Evolutionary conservation across 164 flowering plant genomes (phyloP).

Genomic region (Amborella trichopoda): DNA sequence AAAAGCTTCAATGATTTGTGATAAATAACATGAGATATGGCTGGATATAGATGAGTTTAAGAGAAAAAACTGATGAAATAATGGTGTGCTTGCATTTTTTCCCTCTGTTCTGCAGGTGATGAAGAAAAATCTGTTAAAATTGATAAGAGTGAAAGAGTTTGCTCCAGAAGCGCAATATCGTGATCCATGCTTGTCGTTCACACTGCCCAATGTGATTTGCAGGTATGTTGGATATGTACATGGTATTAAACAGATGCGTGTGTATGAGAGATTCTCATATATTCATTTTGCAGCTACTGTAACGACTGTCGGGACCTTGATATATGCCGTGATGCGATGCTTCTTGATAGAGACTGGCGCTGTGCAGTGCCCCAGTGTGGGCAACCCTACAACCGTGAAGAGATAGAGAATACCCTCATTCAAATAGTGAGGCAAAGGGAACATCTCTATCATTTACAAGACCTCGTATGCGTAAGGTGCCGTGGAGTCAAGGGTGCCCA

Average conservation of each 20-base stretch:
- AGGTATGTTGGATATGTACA: constrained; percentile 32
- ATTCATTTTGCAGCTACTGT: constrained; percentile 55
- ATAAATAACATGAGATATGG: too few species aligned
- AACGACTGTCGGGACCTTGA: constrained; percentile 90
- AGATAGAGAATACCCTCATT: constrained; percentile 84
- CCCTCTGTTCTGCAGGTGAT: constrained; percentile 38
- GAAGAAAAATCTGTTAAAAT: constrained; percentile 76
- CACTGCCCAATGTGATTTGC: constrained; percentile 88
- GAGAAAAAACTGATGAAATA: too few species aligned
- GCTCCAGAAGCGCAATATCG: constrained; percentile 82
- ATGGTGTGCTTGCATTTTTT: neutral
- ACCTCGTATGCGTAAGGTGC: constrained; percentile 77
- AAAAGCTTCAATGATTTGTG: too few species aligned
- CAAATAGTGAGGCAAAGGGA: constrained; percentile 88
- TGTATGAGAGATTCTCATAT: neutral
- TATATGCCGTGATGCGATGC: constrained; percentile 64
- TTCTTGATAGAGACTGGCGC: constrained; percentile 64
- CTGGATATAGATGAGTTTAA: neutral
- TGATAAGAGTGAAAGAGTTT: constrained; percentile 67
- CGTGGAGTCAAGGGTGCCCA: constrained; percentile 79
- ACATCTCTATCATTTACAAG: constrained; percentile 82
- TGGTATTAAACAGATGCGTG: neutral
- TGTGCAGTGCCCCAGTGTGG: constrained; percentile 93
- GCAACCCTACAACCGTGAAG: constrained; percentile 79
- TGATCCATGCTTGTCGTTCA: constrained; percentile 41